Evolutionary conservation across 345 rosid species (phyloP).

Genomic region (Aquilaria malaccensis): DNA sequence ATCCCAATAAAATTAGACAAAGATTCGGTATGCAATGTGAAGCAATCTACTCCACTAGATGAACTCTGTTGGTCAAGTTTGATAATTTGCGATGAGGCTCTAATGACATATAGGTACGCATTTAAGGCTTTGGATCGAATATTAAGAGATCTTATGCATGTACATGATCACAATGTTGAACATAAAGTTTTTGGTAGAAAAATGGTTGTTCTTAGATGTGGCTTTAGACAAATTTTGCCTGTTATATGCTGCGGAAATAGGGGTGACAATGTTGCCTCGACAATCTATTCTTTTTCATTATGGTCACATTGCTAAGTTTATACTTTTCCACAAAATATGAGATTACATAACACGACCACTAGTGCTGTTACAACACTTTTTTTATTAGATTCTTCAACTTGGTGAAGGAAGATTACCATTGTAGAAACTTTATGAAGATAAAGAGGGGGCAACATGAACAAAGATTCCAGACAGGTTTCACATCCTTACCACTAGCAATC

Average conservation of each 20-base stretch:
- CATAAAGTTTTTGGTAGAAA: not conserved
- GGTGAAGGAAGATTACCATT: not conserved
- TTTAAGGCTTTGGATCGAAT: not conserved
- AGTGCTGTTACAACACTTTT: not conserved
- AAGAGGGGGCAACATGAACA: not conserved
- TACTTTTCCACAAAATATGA: too few relatives aligned
- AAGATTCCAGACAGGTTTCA: not conserved
- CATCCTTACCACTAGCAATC: too few relatives aligned
- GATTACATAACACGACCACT: not conserved
- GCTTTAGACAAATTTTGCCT: not conserved
- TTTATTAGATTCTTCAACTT: not conserved
- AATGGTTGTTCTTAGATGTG: not conserved
- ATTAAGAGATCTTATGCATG: not conserved
- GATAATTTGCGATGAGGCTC: not conserved
- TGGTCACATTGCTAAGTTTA: not conserved
- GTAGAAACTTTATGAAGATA: not conserved
- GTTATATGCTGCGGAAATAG: not conserved
- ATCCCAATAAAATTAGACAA: too few relatives aligned
- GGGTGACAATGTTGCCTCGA: not conserved
- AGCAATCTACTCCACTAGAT: too few relatives aligned
- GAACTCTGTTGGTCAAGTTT: not conserved
- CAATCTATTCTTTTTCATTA: not conserved
- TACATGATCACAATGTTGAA: not conserved
- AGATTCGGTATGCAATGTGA: too few relatives aligned
- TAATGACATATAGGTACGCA: not conserved